Evolutionary conservation across 164 flowering plant species (phyloP).

Genomic region (Nelumbo lutea): DNA sequence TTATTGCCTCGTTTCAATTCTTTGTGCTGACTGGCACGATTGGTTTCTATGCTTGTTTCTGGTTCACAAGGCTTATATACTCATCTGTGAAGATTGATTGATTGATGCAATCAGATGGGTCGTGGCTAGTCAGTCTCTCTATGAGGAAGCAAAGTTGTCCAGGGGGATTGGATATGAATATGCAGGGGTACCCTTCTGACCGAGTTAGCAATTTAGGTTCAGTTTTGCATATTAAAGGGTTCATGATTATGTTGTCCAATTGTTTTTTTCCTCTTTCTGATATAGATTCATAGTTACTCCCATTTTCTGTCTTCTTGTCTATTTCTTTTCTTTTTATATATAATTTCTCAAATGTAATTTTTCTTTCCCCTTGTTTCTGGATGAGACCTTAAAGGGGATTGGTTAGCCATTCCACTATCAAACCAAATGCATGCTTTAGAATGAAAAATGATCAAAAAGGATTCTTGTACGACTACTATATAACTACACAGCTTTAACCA

Average conservation of each 20-base stretch:
- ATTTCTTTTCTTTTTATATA: neutral
- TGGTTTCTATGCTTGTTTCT: slow-evolving; percentile 89
- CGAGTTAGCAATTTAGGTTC: slow-evolving; percentile 1
- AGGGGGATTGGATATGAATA: neutral
- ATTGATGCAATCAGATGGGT: slow-evolving; percentile 7
- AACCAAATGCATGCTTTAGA: neutral
- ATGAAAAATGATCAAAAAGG: neutral
- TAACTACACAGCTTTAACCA: too few relatives aligned
- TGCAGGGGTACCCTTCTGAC: neutral
- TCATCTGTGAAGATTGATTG: slow-evolving; percentile 91
- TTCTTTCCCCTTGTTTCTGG: neutral
- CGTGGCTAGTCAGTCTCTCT: neutral
- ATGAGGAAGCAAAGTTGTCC: slow-evolving; percentile 4
- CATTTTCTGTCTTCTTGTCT: neutral
- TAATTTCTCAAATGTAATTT: neutral
- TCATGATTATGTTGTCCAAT: slow-evolving; percentile 11
- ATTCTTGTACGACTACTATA: neutral
- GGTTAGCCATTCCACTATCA: neutral
- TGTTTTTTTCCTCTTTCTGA: neutral
- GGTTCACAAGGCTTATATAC: slow-evolving; percentile 92
- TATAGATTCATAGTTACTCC: slow-evolving; percentile 7
- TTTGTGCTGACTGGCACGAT: slow-evolving; percentile 88
- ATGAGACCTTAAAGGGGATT: neutral
- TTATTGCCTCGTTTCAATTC: slow-evolving; percentile 75
- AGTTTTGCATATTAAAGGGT: slow-evolving; percentile 13